These are phyloP conservation scores for Globisporangium acanthophoron DNA, from an alignment of 352 stramenopile genomes.

Conservation along the genomic window DNA sequence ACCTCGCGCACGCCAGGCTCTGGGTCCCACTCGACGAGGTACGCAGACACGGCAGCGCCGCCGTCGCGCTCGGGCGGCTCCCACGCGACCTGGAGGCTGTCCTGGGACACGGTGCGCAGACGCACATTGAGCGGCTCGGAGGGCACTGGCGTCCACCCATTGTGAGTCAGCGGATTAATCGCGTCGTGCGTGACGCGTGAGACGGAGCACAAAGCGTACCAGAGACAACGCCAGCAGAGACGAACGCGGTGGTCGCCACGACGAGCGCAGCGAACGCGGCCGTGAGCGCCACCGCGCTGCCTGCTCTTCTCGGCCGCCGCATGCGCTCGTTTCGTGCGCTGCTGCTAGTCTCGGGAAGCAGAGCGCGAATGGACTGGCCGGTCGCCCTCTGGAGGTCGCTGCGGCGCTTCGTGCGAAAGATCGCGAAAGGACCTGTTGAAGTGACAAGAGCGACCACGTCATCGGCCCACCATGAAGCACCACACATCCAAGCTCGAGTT, in stretches of 20 bases:
- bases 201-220: not conserved
- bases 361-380: too few relatives aligned
- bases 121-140: slow-evolving; percentile 56
- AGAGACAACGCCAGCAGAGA: not conserved
- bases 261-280: not conserved
- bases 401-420: too few relatives aligned
- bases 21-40: slow-evolving; percentile 91
- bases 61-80: slow-evolving; percentile 66
- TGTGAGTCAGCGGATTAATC: not conserved
- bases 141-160: slow-evolving; percentile 15
- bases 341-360: too few relatives aligned
- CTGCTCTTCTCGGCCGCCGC: too few relatives aligned
- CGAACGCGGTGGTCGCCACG: not conserved
- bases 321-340: too few relatives aligned
- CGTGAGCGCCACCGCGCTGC: too few relatives aligned
- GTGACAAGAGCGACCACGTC: too few relatives aligned
- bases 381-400: too few relatives aligned
- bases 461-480: too few relatives aligned
- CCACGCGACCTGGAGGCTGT: slow-evolving; percentile 69
- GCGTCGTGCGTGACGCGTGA: not conserved
- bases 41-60: slow-evolving; percentile 66
- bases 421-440: too few relatives aligned
- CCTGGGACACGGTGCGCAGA: slow-evolving; percentile 60
- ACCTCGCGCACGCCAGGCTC: slow-evolving; percentile 83
- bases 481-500: too few relatives aligned